Evolutionary conservation across 2,329 filamentous ascomycete species (phyloP).

Genomic region (Karstenula rhodostoma): DNA sequence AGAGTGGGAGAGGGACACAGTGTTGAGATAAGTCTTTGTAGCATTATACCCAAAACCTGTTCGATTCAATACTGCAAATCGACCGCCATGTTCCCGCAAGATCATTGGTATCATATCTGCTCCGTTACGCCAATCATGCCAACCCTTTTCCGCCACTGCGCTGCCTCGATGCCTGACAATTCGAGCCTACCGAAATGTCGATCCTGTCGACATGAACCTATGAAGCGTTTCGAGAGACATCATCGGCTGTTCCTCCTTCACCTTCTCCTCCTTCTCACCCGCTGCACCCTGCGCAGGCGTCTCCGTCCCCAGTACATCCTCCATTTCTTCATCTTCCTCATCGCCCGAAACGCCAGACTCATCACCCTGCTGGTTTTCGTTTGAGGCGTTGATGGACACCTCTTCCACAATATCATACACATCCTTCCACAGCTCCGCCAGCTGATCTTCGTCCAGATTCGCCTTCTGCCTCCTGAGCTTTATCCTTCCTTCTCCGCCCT

Average conservation of each 20-base stretch:
- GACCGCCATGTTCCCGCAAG: background rate
- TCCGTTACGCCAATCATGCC: constrained; percentile 9
- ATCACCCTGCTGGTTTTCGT: background rate
- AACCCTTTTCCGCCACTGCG: background rate
- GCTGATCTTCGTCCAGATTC: constrained; percentile 18
- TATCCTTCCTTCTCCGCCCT: constrained; percentile 21
- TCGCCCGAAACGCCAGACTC: background rate
- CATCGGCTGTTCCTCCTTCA: constrained; percentile 25
- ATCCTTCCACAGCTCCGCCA: constrained; percentile 17
- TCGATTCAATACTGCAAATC: background rate
- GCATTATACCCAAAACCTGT: constrained; percentile 8
- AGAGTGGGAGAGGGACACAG: background rate
- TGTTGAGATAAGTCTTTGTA: background rate
- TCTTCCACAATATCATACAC: constrained; percentile 13
- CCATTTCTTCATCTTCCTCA: constrained; percentile 25
- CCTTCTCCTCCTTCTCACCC: constrained; percentile 18
- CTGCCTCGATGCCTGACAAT: background rate
- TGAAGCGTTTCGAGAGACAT: constrained; percentile 33
- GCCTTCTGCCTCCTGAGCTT: constrained; percentile 24
- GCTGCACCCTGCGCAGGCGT: background rate
- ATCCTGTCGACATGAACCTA: constrained; percentile 35
- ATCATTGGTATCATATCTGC: constrained; percentile 10
- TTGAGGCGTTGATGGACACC: constrained; percentile 3
- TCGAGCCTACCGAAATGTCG: constrained; percentile 15
- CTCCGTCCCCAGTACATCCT: constrained; percentile 13